Conservation (phyloP, 495 filamentous ascomycete genomes). For the Friedmanniomyces simplex region DNA sequence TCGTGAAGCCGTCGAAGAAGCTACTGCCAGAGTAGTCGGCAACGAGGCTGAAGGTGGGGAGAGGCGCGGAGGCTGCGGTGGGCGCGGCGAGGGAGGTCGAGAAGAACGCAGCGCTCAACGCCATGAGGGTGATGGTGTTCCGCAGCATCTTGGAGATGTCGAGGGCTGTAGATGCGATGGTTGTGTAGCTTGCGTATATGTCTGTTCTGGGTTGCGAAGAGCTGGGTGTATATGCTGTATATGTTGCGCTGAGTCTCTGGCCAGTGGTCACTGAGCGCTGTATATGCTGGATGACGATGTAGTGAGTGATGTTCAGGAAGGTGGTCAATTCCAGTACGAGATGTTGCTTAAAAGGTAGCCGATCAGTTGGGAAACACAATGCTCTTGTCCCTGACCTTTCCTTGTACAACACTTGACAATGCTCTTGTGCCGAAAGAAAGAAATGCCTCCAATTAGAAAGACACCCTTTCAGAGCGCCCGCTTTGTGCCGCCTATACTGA, state of each 20-base stretch:
- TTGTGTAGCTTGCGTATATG: no score
- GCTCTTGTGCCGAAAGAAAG: neutral
- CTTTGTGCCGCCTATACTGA: neutral
- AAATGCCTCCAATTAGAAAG: neutral
- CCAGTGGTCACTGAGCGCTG: no score
- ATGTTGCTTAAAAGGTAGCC: no score
- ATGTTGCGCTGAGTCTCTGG: no score
- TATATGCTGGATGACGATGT: neutral
- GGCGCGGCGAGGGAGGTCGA: constrained; percentile 16
- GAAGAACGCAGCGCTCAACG: constrained; percentile 21
- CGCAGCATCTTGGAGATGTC: neutral
- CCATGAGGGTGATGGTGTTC: neutral
- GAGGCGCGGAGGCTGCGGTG: constrained; percentile 2
- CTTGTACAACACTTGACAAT: neutral
- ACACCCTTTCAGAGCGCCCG: neutral
- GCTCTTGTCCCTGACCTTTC: neutral
- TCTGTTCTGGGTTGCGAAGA: neutral
- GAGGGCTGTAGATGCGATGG: neutral
- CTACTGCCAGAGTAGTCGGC: constrained; percentile 38
- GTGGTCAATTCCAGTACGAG: no score
- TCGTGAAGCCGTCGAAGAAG: constrained; percentile 44
- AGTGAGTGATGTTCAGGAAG: neutral
- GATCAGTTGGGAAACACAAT: no score
- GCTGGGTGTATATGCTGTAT: neutral
- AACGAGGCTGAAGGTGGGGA: constrained; percentile 33